Percentiles rank a stretch among this genome's conserved stretches.
phyloP scores from a whole-genome alignment of 352 stramenopile species.

The Globisporangium solare region DNA sequence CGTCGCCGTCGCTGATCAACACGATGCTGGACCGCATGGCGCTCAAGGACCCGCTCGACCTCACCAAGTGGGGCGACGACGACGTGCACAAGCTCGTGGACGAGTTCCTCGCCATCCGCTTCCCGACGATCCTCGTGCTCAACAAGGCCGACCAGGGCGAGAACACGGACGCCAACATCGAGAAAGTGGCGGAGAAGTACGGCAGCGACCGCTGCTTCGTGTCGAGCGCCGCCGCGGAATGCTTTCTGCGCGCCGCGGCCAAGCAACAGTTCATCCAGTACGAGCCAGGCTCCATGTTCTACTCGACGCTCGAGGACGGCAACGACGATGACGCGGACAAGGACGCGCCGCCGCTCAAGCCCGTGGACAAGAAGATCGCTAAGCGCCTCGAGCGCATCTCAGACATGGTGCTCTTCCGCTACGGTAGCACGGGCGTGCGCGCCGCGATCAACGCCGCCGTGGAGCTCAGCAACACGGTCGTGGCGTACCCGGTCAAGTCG shows the following conservation, averaged over 20 bases:
- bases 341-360: slow-evolving; percentile 40
- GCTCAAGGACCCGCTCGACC: slow-evolving; percentile 56
- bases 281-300: slow-evolving; percentile 84
- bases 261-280: slow-evolving; percentile 84
- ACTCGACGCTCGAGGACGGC: slow-evolving; percentile 64
- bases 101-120: slow-evolving; percentile 70
- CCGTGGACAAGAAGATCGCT: slow-evolving; percentile 71
- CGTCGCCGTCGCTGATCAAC: slow-evolving; percentile 66
- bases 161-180: slow-evolving; percentile 85
- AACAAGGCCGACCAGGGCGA: slow-evolving; percentile 87
- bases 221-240: slow-evolving; percentile 81
- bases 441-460: slow-evolving; percentile 85
- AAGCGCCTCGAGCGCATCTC: slow-evolving; percentile 84
- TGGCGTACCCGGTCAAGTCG: slow-evolving; percentile 85
- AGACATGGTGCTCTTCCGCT: slow-evolving; percentile 90
- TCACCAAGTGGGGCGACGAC: slow-evolving; percentile 45
- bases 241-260: slow-evolving; percentile 65
- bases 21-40: slow-evolving; percentile 65
- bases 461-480: slow-evolving; percentile 72
- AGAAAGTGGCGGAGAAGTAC: slow-evolving; percentile 87
- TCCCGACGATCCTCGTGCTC: slow-evolving; percentile 85
- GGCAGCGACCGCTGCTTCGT: slow-evolving; percentile 84
- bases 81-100: slow-evolving; percentile 79
- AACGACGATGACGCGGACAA: slow-evolving; percentile 32
- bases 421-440: slow-evolving; percentile 78